Conservation (phyloP, 768 basidiomycete genomes). For the Mycena amicta region DNA sequence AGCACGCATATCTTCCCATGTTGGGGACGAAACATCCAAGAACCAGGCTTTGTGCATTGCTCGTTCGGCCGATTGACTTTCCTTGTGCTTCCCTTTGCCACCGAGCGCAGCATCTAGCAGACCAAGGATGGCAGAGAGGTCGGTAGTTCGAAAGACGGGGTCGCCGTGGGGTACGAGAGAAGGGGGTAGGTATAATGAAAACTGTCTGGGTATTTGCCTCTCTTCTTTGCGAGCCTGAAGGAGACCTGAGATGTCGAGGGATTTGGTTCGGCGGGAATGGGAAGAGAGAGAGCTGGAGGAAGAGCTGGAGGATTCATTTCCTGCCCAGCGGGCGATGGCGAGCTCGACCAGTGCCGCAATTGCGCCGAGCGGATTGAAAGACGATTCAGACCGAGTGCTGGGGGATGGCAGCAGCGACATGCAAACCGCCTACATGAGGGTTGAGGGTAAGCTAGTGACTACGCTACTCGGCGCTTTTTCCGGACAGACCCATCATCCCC, state of each 20-base stretch:
- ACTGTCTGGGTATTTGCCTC: slow-evolving; percentile 61
- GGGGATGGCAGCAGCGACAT: slow-evolving; percentile 36
- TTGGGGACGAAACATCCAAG: slow-evolving; percentile 85
- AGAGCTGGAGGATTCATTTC: slow-evolving; percentile 45
- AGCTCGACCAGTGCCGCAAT: slow-evolving; percentile 67
- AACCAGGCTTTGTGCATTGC: slow-evolving; percentile 74
- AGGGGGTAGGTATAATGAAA: slow-evolving; percentile 65
- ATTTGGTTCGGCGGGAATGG: slow-evolving; percentile 51
- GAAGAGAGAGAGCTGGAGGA: slow-evolving; percentile 46
- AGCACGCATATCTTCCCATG: slow-evolving; percentile 84
- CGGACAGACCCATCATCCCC: slow-evolving; percentile 16
- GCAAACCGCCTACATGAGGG: not conserved
- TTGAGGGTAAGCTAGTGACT: not conserved
- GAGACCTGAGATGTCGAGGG: slow-evolving; percentile 60
- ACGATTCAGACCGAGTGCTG: slow-evolving; percentile 33
- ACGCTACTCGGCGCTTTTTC: slow-evolving; percentile 8
- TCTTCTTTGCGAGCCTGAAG: slow-evolving; percentile 64
- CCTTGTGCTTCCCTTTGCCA: slow-evolving; percentile 53
- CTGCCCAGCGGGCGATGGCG: slow-evolving; percentile 74
- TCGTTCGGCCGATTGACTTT: slow-evolving; percentile 12
- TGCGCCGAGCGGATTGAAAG: slow-evolving; percentile 49
- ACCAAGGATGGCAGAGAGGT: slow-evolving; percentile 48
- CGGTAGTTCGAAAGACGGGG: slow-evolving; percentile 45
- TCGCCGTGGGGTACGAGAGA: slow-evolving; percentile 24
- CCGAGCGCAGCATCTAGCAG: slow-evolving; percentile 54